Conservation (phyloP, 768 basidiomycete genomes). For the Scleroderma bovista region DNA sequence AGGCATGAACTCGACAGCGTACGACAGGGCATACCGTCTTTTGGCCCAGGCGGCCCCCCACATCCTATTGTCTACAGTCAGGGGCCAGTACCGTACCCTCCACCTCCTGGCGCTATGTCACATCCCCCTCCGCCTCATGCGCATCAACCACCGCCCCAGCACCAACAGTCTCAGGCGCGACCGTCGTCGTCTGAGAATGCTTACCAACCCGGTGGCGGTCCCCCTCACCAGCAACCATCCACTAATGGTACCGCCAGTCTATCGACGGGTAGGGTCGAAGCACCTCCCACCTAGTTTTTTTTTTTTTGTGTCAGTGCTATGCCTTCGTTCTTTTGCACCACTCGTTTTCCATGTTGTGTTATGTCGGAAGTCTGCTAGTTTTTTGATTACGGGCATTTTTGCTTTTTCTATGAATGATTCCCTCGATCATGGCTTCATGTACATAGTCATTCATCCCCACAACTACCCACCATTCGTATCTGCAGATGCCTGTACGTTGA, state of each 20-base stretch:
- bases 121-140: constrained; percentile 33
- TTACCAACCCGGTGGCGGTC: constrained; percentile 39
- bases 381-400: constrained; percentile 18
- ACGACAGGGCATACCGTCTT: constrained; percentile 54
- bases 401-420: constrained; percentile 21
- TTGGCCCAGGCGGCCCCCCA: constrained; percentile 44
- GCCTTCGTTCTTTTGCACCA: background rate
- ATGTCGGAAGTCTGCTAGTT: constrained; percentile 13
- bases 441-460: constrained; percentile 21
- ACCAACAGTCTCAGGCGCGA: constrained; percentile 41
- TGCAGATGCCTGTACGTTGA: background rate
- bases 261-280: constrained; percentile 38
- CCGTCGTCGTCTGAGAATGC: constrained; percentile 60
- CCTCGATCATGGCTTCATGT: constrained; percentile 18
- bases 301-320: background rate
- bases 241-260: constrained; percentile 37
- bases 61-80: constrained; percentile 49
- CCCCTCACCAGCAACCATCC: constrained; percentile 20
- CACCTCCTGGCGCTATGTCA: constrained; percentile 41
- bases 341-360: constrained; percentile 6
- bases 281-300: constrained; percentile 31
- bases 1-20: constrained; percentile 65
- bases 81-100: constrained; percentile 41
- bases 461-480: constrained; percentile 4
- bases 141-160: constrained; percentile 23